A percentile compares a stretch with the other conserved stretches of the same genome.
phyloP scores from a whole-genome alignment of 73 alveolate species.

The Symbiodinium pilosum region DNA sequence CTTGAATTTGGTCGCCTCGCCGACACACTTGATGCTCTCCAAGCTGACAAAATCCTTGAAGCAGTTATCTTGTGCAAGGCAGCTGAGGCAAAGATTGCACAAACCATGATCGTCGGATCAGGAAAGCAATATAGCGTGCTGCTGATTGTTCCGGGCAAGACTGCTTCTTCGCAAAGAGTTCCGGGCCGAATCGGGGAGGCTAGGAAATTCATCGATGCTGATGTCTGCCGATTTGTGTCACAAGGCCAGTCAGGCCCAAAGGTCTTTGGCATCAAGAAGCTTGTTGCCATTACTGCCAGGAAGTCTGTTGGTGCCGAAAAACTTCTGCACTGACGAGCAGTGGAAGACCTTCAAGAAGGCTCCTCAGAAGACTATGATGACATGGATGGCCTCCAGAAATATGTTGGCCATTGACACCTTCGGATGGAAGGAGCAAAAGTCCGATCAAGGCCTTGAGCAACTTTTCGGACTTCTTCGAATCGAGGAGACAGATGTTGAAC shows the following conservation, averaged over 20 bases:
- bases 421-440: background rate
- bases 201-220: too few species aligned
- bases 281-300: too few species aligned
- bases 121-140: background rate
- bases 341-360: background rate
- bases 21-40: background rate
- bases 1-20: background rate
- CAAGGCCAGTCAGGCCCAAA: too few species aligned
- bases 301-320: background rate
- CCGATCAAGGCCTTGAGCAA: background rate
- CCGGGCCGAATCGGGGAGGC: too few species aligned
- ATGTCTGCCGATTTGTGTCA: too few species aligned
- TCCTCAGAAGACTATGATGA: background rate
- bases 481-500: too few species aligned
- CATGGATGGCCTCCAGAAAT: background rate
- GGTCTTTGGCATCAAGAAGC: too few species aligned
- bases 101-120: background rate
- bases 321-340: background rate
- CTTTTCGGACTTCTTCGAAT: too few species aligned
- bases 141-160: background rate
- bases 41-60: background rate
- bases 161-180: too few species aligned
- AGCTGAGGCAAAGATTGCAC: background rate
- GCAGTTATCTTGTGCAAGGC: background rate
- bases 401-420: background rate